Percentiles rank a stretch among this genome's conserved stretches.
phyloP scores from a whole-genome alignment of 495 filamentous ascomycete genomes.

The Immersiella caudata region DNA sequence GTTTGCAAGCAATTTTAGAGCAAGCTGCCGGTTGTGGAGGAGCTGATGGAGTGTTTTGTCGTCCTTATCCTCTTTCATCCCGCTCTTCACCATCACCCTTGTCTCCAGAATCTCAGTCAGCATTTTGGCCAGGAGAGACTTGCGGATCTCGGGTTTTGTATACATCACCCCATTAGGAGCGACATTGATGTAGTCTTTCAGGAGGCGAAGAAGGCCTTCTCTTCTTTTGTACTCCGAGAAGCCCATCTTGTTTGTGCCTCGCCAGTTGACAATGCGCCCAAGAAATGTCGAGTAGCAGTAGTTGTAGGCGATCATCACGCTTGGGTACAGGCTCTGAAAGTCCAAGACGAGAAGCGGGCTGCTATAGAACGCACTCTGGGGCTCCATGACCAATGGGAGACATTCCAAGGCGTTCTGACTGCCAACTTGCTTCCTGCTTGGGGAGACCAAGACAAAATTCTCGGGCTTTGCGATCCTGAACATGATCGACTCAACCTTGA shows the following conservation, averaged over 20 bases:
- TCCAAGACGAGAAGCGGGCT: conserved; percentile 90
- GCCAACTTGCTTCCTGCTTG: conserved; percentile 87
- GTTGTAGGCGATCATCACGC: conserved; percentile 98
- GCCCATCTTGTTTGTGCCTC: conserved; percentile 92
- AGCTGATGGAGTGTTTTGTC: conserved; percentile 85
- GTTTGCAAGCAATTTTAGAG: conserved; percentile 96
- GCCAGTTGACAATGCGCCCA: conserved; percentile 81
- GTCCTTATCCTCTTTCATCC: conserved; percentile 93
- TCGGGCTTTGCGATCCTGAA: conserved; percentile 98
- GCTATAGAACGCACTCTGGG: conserved; percentile 90
- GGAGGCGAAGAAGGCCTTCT: conserved; percentile 71
- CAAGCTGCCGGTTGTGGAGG: conserved; percentile 90
- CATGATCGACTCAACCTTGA: conserved; percentile 98
- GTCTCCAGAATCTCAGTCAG: conserved; percentile 94
- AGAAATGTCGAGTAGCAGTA: conserved; percentile 98
- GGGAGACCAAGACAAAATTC: conserved; percentile 87
- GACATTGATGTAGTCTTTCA: conserved; percentile 88
- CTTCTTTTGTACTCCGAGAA: conserved; percentile 82
- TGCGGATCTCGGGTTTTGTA: conserved; percentile 79
- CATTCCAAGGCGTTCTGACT: conserved; percentile 95
- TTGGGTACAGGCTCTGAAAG: conserved; percentile 95
- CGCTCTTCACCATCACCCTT: conserved; percentile 95
- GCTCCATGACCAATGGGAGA: conserved; percentile 95
- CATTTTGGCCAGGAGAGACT: conserved; percentile 94
- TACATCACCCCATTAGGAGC: conserved; percentile 97